Base-by-base conservation (phyloP, 2,329 filamentous ascomycete genomes). In the Colletotrichum lini region DNA sequence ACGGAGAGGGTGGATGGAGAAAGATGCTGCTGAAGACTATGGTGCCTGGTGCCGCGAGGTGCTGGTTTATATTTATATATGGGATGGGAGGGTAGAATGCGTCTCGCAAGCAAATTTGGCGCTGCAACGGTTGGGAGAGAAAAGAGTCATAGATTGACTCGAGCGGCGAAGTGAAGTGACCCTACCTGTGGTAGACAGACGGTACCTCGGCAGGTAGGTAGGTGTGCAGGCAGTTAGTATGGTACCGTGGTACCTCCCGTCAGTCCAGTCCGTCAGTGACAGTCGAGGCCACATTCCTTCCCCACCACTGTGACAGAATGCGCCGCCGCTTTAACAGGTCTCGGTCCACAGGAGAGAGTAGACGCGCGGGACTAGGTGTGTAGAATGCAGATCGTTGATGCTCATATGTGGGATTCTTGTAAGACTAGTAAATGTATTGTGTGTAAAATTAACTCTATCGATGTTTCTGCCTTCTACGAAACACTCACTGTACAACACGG, bases 141-240 rank as follows among this genome's bases (percentile, higher is more conserved):
- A 53, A 69, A 54, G 66, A 73, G 70, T 73, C 72, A 73, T 71
- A 16, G 52, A 59, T 64, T 72, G 69, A 72, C 59, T 69, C 58
- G 69, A 56, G 58, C 69, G 69, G 69, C 69, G 65, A 72, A 69
- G 65, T 60, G 52, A 66, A 45, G 30, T 35, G 30, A 35, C 6
- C n/a, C n/a, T 35, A 35, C 30, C 30, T 35, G 30, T 9, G 30
- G 30, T 35, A 35, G 30, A 35, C 10, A 10, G 30, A 35, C 30
- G 30, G 30, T 35, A 35, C 30, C 30, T 30, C 4, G 30, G 7
- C 2, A 30, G 30, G 30, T 8, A 30, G 30, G 30, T 30, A 30
- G 30, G 6, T 30, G 30, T 30, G 30, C 7, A 30, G 30, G 30
- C 30, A 35, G 30, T 35, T 35, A 35, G 30, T 9, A 35, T 10